Evolutionary conservation across 345 rosid genomes (phyloP).

Genomic region (Linum tenue): DNA sequence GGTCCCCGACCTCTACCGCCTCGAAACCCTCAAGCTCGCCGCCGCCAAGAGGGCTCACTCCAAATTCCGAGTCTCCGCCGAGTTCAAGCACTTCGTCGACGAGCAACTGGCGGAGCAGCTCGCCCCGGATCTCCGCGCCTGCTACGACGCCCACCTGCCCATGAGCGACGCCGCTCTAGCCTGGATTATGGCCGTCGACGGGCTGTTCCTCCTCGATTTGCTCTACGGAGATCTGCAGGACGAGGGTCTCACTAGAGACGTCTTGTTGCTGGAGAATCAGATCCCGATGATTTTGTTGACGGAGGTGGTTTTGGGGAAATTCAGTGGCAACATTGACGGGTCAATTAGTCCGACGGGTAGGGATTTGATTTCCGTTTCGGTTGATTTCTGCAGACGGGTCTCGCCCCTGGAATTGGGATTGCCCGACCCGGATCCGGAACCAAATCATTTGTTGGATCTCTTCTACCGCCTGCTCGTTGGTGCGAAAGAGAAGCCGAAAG

Average conservation of each 20-base stretch:
- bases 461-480: background rate
- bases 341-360: background rate
- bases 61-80: background rate
- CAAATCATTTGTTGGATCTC: background rate
- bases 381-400: background rate
- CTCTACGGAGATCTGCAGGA: background rate
- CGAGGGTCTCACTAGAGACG: background rate
- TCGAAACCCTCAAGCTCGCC: background rate
- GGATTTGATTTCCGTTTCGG: background rate
- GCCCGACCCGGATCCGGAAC: background rate
- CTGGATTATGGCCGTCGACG: background rate
- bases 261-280: background rate
- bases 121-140: background rate
- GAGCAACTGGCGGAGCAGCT: background rate
- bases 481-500: background rate
- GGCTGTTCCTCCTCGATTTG: background rate
- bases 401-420: background rate
- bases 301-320: background rate
- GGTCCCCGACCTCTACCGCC: background rate
- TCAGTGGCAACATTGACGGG: background rate
- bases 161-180: background rate
- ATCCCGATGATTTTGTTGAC: background rate
- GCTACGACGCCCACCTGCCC: background rate
- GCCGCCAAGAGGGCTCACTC: background rate
- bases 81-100: background rate